phyloP scores from a whole-genome alignment of 495 filamentous ascomycete species.

The Aspergillus wentii region DNA sequence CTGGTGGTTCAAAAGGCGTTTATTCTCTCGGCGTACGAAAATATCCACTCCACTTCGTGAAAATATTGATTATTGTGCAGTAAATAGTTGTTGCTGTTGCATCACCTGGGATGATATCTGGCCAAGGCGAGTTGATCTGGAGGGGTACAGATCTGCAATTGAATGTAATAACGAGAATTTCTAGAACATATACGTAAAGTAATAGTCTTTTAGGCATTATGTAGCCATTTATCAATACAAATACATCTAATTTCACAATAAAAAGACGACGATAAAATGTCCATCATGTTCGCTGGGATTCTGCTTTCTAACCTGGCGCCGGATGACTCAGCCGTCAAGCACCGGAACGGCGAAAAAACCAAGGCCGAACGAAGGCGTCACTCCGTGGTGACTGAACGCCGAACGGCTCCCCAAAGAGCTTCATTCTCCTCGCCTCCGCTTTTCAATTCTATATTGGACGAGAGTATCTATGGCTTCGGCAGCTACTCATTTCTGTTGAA shows the following conservation, averaged over 20 bases:
- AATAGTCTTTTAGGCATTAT: too few species aligned
- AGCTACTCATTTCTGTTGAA: constrained; percentile 15
- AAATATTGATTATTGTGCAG: not conserved
- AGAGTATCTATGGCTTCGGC: constrained; percentile 24
- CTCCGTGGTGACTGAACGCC: not conserved
- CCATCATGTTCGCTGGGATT: constrained; percentile 17
- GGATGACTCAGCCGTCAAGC: constrained; percentile 21
- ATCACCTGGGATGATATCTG: too few species aligned
- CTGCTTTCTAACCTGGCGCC: constrained; percentile 4
- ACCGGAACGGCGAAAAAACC: constrained; percentile 23
- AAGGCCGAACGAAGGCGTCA: constrained; percentile 13
- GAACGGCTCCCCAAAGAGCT: constrained; percentile 20
- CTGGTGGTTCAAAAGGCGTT: not conserved
- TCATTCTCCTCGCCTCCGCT: constrained; percentile 2
- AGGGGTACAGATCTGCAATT: too few species aligned
- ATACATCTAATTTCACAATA: too few species aligned
- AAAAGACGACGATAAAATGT: not conserved
- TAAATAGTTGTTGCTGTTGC: not conserved
- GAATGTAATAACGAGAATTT: too few species aligned
- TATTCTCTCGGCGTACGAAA: not conserved
- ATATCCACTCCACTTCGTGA: not conserved
- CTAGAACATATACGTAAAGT: too few species aligned
- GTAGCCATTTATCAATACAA: too few species aligned
- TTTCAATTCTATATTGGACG: not conserved
- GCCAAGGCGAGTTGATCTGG: too few species aligned